Percentiles rank a stretch among this genome's conserved stretches.
phyloP scores from a whole-genome alignment of 305 asterid species.

The Fraxinus velutina region DNA sequence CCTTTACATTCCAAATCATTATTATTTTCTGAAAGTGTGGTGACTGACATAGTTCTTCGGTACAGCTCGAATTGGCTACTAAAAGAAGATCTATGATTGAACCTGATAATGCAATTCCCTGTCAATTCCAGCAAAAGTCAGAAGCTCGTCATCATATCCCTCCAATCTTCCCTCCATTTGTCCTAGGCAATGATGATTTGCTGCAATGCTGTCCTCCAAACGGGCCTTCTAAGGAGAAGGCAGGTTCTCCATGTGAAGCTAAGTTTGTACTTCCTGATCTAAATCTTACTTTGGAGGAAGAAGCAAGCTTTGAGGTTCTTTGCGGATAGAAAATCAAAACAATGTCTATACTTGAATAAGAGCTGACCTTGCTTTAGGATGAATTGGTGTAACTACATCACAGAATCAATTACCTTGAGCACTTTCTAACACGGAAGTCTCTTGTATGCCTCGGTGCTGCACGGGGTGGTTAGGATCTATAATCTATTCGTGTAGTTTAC shows the following conservation, averaged over 20 bases:
- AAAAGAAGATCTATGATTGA: conserved; percentile 9
- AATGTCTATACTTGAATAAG: conserved; percentile 28
- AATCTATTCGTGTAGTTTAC: conserved; percentile 24
- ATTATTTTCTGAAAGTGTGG: not conserved
- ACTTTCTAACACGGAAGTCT: conserved; percentile 18
- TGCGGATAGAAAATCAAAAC: conserved; percentile 31
- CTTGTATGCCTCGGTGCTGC: conserved; percentile 20
- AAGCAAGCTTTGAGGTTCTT: conserved; percentile 6
- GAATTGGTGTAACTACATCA: conserved; percentile 32
- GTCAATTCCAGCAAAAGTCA: conserved; percentile 27
- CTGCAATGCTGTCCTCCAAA: conserved; percentile 23
- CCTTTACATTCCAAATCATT: not conserved
- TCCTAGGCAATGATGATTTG: conserved; percentile 16
- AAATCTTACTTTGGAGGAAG: conserved; percentile 52
- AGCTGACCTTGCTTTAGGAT: conserved; percentile 32
- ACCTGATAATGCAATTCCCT: conserved; percentile 27
- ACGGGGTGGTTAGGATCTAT: conserved; percentile 15
- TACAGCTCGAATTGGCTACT: conserved; percentile 45
- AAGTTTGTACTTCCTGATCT: conserved; percentile 64
- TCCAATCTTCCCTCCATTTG: conserved; percentile 20
- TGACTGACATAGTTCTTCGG: not conserved
- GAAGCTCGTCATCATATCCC: conserved; percentile 21
- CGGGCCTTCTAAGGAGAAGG: conserved; percentile 9
- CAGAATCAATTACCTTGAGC: conserved; percentile 21
- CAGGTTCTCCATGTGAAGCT: conserved; percentile 16